A percentile compares a stretch with the other conserved stretches of the same genome.
phyloP scores from a whole-genome alignment of 495 filamentous ascomycete genomes.

The Letharia columbiana region DNA sequence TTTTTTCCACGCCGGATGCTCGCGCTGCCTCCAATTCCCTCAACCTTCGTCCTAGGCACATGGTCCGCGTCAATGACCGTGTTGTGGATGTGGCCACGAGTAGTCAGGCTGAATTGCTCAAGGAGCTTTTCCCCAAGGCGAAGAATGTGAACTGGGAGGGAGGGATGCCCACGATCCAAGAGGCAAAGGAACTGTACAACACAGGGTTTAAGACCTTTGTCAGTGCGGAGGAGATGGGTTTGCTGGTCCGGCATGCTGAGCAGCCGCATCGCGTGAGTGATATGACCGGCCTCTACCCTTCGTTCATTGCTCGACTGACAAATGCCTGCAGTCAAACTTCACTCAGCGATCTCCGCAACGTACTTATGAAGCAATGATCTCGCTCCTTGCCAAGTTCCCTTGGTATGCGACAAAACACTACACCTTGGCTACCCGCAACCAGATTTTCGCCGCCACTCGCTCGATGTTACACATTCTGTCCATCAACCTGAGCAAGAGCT shows the following conservation, averaged over 20 bases:
- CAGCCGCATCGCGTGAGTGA: conserved; percentile 55
- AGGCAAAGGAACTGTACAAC: conserved; percentile 45
- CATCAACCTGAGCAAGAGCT: conserved; percentile 31
- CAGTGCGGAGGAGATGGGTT: conserved; percentile 60
- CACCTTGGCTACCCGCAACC: conserved; percentile 54
- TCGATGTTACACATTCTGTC: conserved; percentile 40
- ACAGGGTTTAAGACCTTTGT: conserved; percentile 63
- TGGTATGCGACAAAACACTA: conserved; percentile 57
- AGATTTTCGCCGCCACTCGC: conserved; percentile 44
- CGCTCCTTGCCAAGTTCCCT: conserved; percentile 66
- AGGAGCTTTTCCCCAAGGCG: conserved; percentile 58
- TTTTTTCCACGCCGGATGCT: conserved; percentile 47
- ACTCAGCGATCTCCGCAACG: conserved; percentile 58
- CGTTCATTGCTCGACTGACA: not conserved
- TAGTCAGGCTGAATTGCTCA: conserved; percentile 53
- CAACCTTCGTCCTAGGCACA: conserved; percentile 30
- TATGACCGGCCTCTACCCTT: conserved; percentile 1
- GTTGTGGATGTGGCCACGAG: conserved; percentile 54
- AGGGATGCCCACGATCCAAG: conserved; percentile 37
- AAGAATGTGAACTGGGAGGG: conserved; percentile 54
- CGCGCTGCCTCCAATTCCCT: conserved; percentile 42
- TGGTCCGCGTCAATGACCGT: conserved; percentile 55
- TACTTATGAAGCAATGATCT: conserved; percentile 66
- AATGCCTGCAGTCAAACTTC: conserved; percentile 48
- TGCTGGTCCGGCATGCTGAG: conserved; percentile 59